Conservation (phyloP, 768 basidiomycete genomes). For the Amanita polypyramis region DNA sequence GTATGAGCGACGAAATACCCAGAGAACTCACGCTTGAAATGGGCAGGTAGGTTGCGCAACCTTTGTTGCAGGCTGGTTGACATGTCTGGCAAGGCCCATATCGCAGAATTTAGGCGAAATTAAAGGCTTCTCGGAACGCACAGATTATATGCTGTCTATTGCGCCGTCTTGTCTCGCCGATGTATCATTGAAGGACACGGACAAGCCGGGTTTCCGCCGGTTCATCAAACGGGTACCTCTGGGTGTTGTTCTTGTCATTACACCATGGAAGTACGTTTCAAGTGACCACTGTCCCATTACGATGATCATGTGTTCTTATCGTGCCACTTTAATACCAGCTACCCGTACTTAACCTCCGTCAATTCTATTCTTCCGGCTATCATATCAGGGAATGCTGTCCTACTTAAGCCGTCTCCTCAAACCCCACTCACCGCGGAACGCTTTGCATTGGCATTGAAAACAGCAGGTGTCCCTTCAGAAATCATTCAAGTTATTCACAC, state of each 20-base stretch:
- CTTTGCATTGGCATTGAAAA: constrained; percentile 53
- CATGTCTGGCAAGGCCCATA: constrained; percentile 47
- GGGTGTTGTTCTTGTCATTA: constrained; percentile 81
- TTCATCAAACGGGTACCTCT: constrained; percentile 78
- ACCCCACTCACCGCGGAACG: constrained; percentile 86
- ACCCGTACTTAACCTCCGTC: constrained; percentile 81
- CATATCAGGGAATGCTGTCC: constrained; percentile 80
- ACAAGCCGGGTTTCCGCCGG: constrained; percentile 75
- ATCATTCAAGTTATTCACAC: constrained; percentile 73
- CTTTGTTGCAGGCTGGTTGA: neutral
- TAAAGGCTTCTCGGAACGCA: constrained; percentile 70
- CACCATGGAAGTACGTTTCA: constrained; percentile 82
- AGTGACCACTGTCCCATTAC: neutral
- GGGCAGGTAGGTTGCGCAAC: constrained; percentile 59
- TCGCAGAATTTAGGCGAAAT: constrained; percentile 74
- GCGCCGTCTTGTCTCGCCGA: constrained; percentile 68
- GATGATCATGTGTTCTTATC: neutral
- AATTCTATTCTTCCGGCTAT: constrained; percentile 91
- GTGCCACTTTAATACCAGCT: constrained; percentile 33
- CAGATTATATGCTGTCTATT: constrained; percentile 77
- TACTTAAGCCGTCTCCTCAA: constrained; percentile 95
- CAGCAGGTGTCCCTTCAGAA: constrained; percentile 70
- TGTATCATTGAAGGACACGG: constrained; percentile 61
- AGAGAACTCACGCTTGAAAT: constrained; percentile 81
- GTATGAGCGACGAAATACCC: constrained; percentile 47